Evolutionary conservation across 208 protist genomes (phyloP), one percentile per base, ranked within the genome.

Genomic region (Ichthyophonus hoferi): DNA sequence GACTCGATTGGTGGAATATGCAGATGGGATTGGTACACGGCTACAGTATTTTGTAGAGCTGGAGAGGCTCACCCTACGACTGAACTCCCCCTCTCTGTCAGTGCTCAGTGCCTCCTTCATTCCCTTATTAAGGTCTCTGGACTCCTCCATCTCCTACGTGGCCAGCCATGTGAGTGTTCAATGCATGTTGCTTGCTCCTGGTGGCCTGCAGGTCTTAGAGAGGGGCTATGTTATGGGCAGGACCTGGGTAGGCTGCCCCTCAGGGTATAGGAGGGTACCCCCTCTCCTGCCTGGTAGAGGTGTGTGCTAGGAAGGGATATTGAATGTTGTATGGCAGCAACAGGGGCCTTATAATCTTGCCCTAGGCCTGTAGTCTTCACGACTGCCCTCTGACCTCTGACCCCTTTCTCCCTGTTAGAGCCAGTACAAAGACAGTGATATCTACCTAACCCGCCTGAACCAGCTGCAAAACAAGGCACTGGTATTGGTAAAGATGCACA

Each of bases 401-500:
- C 50, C 50, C 50, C 50, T 24, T 24, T 67, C 50, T 24, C 50
- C 50, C 50, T 24, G n/a, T 24, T 67, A 67, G 50, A 7, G 50
- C 24, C 14, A 67, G 24, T 67, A 67, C 50, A 67, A 67, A 24
- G 81, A 85, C 39, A 41, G n/a, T 17, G 17, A 24, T 17, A 58
- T 17, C 39, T 85, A 85, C 39, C 81, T 85, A 12, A 7, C 33
- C 14, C 33, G 40, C 0, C 38, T 85, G 39, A 17, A 40, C 14
- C 38, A 85, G 14, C 81, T 41, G 39, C 81, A 85, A 38, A 85
- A 85, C 39, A 37, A 38, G 81, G 81, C 81, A 50, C 81, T 85
- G 35, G 81, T 85, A 50, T 37, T 85, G 40, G 81, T 85, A 14
- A 85, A 85, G 81, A 85, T 85, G 24, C 81, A 85, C 81, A 85